Conservation (phyloP, 495 filamentous ascomycete species). For the Corynascus novoguineensis region DNA sequence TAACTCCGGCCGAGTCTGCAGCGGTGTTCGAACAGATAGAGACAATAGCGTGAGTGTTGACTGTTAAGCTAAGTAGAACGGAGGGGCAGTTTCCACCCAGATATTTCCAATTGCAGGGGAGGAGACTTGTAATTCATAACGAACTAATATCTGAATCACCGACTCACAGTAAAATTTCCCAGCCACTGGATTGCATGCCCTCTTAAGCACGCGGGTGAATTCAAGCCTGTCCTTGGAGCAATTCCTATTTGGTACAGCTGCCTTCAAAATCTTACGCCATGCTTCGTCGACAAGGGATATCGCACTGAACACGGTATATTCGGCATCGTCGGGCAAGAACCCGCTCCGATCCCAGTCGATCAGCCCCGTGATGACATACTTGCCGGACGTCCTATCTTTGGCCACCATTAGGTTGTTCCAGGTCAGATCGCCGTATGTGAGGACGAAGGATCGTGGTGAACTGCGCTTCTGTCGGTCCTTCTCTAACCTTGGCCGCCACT, state of each 20-base stretch:
- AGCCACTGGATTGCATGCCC: background rate
- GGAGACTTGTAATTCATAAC: too few species aligned
- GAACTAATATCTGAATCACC: too few species aligned
- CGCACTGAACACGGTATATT: background rate
- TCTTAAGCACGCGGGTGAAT: background rate
- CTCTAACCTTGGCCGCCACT: background rate
- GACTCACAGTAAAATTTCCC: too few species aligned
- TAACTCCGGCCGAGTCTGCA: too few species aligned
- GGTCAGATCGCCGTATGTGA: background rate
- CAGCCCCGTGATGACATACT: background rate
- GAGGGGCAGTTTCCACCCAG: too few species aligned
- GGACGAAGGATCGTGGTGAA: background rate
- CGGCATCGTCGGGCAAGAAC: background rate
- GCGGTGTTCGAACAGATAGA: too few species aligned
- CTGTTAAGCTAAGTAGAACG: too few species aligned
- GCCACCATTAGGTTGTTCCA: background rate
- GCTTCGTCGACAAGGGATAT: background rate
- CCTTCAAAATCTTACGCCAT: background rate
- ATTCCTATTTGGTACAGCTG: background rate
- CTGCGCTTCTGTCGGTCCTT: background rate
- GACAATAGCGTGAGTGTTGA: too few species aligned
- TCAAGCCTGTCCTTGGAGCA: background rate
- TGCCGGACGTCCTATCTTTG: background rate
- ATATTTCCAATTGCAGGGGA: too few species aligned
- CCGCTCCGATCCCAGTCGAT: constrained; percentile 3